Evolutionary conservation across 495 filamentous ascomycete species (phyloP), one percentile per base, ranked within the genome.

Genomic region (Aspergillus haitiensis): DNA sequence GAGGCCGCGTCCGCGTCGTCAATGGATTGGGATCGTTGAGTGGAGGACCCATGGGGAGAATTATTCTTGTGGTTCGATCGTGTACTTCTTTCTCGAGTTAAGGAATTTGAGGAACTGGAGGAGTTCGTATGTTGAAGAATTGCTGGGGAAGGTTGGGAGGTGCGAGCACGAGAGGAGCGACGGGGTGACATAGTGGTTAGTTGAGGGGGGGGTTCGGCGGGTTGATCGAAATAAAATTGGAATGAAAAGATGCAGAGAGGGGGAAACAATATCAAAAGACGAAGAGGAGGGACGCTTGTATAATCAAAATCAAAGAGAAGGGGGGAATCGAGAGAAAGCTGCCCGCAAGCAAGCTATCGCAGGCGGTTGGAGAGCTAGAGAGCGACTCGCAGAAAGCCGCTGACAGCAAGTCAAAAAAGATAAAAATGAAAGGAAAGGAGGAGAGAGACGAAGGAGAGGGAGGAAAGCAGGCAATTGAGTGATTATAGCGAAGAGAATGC

Each of bases 131-230:
- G 86, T 57, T 91, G 86, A 45, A 87, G 84, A 56, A 80, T 73
- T 59, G 80, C 80, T 64, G 82, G 78, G 64, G 85, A 82, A 58
- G 90, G 86, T 75, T 94, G 90, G 60, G 88, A 84, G 61, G 84
- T 85, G 72, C 92, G 91, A 77, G 92, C 90, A 75, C 94, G 86
- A 66, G 93, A 94, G 52, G 92, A 96, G 72, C 94, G 91, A 72
- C 94, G 88, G 67, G 92, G 89, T 67, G 90, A 88, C 77, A 83
- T 83, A 66, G 67, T 66, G 61, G 63, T 51, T 54, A 54, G 27
- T 10, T 34, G 58, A n/a, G 46, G 50, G 57, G 56, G 45, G 54
- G 27, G 27, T 13, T 50, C 60, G 37, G 48, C 13, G 47, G 52
- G 37, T 50, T 18, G 58, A 61, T 62, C 58, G 50, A 47, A 54